Evolutionary conservation across 1,139 yeast species (phyloP), one percentile per base, ranked within the genome.

Genomic region (Blastobotrys elegans): DNA sequence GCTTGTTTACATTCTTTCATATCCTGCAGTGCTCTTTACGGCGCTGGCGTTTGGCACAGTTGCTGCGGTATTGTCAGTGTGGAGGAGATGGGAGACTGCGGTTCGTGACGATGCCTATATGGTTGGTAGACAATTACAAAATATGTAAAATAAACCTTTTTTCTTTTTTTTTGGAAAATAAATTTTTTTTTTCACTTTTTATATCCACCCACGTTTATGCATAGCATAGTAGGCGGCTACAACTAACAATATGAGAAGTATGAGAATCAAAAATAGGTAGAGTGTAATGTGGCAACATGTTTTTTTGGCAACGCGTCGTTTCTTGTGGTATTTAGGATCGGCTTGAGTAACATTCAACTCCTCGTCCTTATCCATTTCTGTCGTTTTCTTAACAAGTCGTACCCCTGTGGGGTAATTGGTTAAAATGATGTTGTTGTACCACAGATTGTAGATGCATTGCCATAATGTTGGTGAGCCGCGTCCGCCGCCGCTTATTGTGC

Each of bases 81-180:
- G 52, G 53, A 52, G 44, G 33, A 31, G 47, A 45, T 42, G 60
- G 64, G 58, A 54, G 47, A 34, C 42, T 31, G 52, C 53, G 22
- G 57, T 66, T 27, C 53, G 68, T 31, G 71, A 67, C 46, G 63
- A 63, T 30, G 60, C 61, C 7, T 67, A 66, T 50, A 53, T 64
- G 40, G 61, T 65, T 26, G 68, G 69, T 17, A 61, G 62, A 42
- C 63, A 59, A 40, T 54, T 67, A 36, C 67, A 67, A 48, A 67
- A 67, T 47, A 42, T 60, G 50, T 60, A 56, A 39, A 14, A 21
- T 35, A 32, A 16, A 2, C 10, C 8, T 4, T n/a, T 38, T 20
- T 20, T n/a, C 16, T 11, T 40, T 30, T 4, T 37, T 21, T 16
- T 24, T 30, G 14, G 14, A 40, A 18, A 11, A 26, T 20, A n/a